Conservation (phyloP, 2,329 filamentous ascomycete genomes). For the Aspergillus transmontanensis region DNA sequence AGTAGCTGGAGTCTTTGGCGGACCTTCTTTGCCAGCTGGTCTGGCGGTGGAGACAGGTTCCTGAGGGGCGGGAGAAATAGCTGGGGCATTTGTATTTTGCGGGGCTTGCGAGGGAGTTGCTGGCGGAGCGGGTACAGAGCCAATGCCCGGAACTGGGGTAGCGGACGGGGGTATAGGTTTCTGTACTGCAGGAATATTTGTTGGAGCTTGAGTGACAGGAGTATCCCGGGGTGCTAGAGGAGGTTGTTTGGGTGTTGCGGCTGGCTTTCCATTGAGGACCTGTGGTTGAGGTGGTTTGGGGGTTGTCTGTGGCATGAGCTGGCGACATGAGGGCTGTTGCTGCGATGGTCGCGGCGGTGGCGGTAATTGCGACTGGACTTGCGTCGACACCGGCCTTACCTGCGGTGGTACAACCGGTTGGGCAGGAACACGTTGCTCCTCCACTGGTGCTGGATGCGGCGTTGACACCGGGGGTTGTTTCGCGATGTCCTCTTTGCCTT, state of each 20-base stretch:
- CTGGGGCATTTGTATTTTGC: slow-evolving; percentile 22
- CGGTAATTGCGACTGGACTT: slow-evolving; percentile 2
- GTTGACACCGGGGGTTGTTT: slow-evolving; percentile 10
- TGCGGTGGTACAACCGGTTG: slow-evolving; percentile 6
- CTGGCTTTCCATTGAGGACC: slow-evolving; percentile 22
- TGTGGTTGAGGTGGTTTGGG: slow-evolving; percentile 20
- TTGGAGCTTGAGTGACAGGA: slow-evolving; percentile 11
- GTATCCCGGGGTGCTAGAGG: slow-evolving; percentile 19
- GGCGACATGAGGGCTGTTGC: slow-evolving; percentile 6
- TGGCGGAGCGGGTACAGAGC: slow-evolving; percentile 18
- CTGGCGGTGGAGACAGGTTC: slow-evolving; percentile 16
- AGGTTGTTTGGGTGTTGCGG: slow-evolving; percentile 27
- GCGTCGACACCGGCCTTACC: neutral
- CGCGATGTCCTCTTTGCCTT: slow-evolving; percentile 13
- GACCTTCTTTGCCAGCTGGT: slow-evolving; percentile 19
- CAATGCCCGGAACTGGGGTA: slow-evolving; percentile 23
- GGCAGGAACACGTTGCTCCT: neutral
- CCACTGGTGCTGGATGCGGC: slow-evolving; percentile 8
- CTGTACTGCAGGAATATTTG: slow-evolving; percentile 13
- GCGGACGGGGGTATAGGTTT: slow-evolving; percentile 20
- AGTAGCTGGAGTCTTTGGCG: slow-evolving; percentile 17
- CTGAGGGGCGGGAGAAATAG: slow-evolving; percentile 17
- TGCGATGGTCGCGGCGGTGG: slow-evolving; percentile 5
- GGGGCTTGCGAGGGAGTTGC: slow-evolving; percentile 30
- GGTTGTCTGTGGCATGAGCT: slow-evolving; percentile 15